Evolutionary conservation across 2,329 filamentous ascomycete genomes (phyloP), one percentile per base, ranked within the genome.

Genomic region (Trichophyton schoenleinii): DNA sequence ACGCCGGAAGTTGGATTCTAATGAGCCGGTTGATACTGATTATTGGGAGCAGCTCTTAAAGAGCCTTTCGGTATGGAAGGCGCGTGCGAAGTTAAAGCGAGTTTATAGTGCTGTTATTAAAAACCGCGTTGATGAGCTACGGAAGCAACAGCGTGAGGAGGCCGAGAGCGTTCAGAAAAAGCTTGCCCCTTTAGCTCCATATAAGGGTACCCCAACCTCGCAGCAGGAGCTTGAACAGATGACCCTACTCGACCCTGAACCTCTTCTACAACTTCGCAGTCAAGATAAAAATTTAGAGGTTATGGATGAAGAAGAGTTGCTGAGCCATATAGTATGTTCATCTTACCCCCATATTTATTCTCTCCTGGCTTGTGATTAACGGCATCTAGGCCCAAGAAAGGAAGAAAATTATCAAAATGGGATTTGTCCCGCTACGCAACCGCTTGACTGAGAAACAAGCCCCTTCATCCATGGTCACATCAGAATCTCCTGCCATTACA

Each of bases 11-110:
- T 78, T 99, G 57, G 81, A 86, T 59, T 95, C 90, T 6, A 87
- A 96, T 70, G 91, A 96, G 70, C 86, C 89, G 8, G 92, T 99
- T 66, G 94, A 99, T 73, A 90, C 88, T 1, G 94, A 99, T 74
- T 99, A 97, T 73, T 99, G 94, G 94, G 90, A 95, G 71, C 89
- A 96, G 71, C 79, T 99, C 15, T 79, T 99, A 64, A 86, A 86
- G 66, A 95, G 87, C 70, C 78, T 99, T 64, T 80, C 88, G 5
- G 85, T 96, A 0, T 96, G 89, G 85, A 97, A 97, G 76, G 90
- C 94, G 38, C 91, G 89, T 72, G 90, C 91, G 1, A 90, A 87
- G 72, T 76, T 99, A 60, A 85, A 85, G 66, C 86, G 83, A 64
- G 85, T 96, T 15, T 91, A 87, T 66, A 84, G 89, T 66, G 83